Evolutionary conservation across 805 yeast genomes (phyloP).

Genomic region (Blastobotrys parvus): DNA sequence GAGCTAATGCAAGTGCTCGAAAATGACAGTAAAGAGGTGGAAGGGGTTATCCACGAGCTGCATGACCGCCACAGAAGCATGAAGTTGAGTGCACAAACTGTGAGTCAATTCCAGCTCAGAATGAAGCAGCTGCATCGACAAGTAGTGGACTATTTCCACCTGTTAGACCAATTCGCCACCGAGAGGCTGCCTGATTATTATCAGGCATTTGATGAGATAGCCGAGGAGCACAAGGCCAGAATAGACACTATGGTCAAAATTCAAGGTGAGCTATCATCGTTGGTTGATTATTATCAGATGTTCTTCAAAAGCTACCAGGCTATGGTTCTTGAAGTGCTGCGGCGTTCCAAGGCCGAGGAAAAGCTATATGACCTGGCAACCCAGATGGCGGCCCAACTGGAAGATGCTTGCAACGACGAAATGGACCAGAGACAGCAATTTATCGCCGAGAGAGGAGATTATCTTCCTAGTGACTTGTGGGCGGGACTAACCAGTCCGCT

Average conservation of each 20-base stretch:
- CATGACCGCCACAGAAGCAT: constrained; percentile 16
- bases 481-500: constrained; percentile 34
- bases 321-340: constrained; percentile 42
- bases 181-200: constrained; percentile 14
- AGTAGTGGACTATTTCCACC: constrained; percentile 10
- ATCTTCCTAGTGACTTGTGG: constrained; percentile 50
- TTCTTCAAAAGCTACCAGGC: constrained; percentile 47
- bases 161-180: constrained; percentile 17
- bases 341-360: constrained; percentile 38
- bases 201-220: constrained; percentile 14
- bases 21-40: constrained; percentile 27
- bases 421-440: constrained; percentile 36
- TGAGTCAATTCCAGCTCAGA: constrained; percentile 17
- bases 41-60: constrained; percentile 23
- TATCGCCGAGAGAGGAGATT: constrained; percentile 42
- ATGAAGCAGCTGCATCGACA: constrained; percentile 22
- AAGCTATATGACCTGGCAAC: constrained; percentile 35
- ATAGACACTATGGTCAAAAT: constrained; percentile 22
- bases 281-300: constrained; percentile 41
- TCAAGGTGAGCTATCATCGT: constrained; percentile 28
- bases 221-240: constrained; percentile 19
- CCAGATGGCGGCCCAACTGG: constrained; percentile 35
- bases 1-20: constrained; percentile 52
- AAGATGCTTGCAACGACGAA: constrained; percentile 38
- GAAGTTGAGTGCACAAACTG: constrained; percentile 11